A percentile compares a stretch with the other conserved stretches of the same genome.
Conservation (phyloP, 1,139 yeast genomes). For the Taphrina sp. region DNA sequence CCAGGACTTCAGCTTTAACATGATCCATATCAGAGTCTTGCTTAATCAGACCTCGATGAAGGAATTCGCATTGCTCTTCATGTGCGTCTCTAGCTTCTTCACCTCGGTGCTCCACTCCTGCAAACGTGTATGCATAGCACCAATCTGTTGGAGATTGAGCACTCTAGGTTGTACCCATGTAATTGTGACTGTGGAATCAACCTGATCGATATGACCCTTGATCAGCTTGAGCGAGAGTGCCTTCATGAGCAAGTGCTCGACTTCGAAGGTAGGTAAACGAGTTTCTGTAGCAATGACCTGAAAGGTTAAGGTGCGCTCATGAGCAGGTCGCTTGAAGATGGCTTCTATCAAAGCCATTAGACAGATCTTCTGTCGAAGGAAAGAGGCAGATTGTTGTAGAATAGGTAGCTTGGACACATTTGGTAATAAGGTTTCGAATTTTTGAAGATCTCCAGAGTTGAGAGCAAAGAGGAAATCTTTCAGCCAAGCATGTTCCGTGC, state of each 20-base stretch:
- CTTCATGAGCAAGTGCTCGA: constrained; percentile 87
- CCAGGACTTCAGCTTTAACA: too few relatives aligned
- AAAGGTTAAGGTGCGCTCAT: constrained; percentile 71
- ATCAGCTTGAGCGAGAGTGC: constrained; percentile 80
- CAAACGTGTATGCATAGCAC: constrained; percentile 69
- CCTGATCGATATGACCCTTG: constrained; percentile 86
- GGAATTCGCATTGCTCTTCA: constrained; percentile 18
- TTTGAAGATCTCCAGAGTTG: constrained; percentile 72
- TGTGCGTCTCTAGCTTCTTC: constrained; percentile 53
- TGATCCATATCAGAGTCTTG: too few relatives aligned
- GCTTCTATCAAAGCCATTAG: constrained; percentile 88
- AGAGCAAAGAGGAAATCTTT: constrained; percentile 65
- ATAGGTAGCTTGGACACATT: constrained; percentile 56
- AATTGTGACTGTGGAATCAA: constrained; percentile 69
- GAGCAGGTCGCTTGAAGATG: constrained; percentile 72
- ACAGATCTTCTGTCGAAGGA: constrained; percentile 84
- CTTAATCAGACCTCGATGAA: constrained; percentile 26
- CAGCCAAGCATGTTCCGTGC: constrained; percentile 66
- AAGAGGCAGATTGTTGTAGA: constrained; percentile 59
- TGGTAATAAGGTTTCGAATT: constrained; percentile 54
- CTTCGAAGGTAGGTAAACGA: constrained; percentile 63
- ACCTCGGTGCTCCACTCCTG: constrained; percentile 77
- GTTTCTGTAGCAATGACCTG: constrained; percentile 75
- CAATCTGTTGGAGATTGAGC: constrained; percentile 76
- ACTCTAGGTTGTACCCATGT: constrained; percentile 97